Evolutionary conservation across 805 yeast species (phyloP), one percentile per base, ranked within the genome.

Genomic region (Danielia oregonensis): DNA sequence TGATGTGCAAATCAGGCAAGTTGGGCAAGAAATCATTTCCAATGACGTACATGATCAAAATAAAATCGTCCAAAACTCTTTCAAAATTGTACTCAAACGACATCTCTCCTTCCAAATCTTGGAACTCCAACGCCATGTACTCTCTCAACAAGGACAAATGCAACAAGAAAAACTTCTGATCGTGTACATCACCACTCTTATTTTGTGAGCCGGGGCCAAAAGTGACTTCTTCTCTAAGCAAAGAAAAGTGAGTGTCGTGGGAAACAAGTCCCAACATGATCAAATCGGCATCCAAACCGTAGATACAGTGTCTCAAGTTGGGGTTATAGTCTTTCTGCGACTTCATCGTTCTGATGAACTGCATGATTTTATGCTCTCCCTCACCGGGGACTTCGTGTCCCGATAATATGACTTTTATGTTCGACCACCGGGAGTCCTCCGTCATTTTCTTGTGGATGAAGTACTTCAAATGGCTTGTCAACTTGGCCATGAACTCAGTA

Each of bases 361-460:
- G 86, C 97, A 89, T 91, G 48, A 91, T 88, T 55, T 91, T 91
- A 64, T 91, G 97, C 65, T 91, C 97, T 63, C 97, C 97, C 69
- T 91, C 97, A 48, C 97, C 97, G 3, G 97, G 97, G 13, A 86
- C 97, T 59, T 89, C 96, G 52, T 87, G 96, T 24, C 96, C 97
- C 35, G 93, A 82, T 41, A 91, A 71, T 19, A 91, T 70, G 40
- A 91, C 73, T 35, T 84, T 74, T 33, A 86, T 70, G 33, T 76
- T 73, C 44, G 84, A 82, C 97, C 97, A 91, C 35, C 79, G 76
- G 9, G 89, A 66, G 55, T 91, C 97, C 33, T 84, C 82, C 3
- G 94, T 74, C 25, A 89, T 79, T 57, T 91, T 91, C 49, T 86
- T 82, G 55, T 86, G 86, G 51, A 91, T 82, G 62, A 84, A 91